Evolutionary conservation across 148 eudicot genomes (phyloP).

Genomic region (Silene uniflora): DNA sequence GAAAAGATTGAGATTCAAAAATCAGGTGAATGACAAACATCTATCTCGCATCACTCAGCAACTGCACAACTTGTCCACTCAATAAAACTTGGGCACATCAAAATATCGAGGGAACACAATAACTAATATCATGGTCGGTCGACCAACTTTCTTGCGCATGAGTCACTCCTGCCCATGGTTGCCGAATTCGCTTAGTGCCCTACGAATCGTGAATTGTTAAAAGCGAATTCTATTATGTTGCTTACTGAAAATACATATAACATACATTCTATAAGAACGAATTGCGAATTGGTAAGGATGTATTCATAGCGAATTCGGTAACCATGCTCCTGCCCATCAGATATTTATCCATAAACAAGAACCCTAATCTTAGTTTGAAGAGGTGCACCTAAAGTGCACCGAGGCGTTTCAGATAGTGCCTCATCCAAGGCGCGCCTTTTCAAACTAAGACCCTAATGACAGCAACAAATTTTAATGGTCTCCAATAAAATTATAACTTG

Average conservation of each 20-base stretch:
- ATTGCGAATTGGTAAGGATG: too few relatives aligned
- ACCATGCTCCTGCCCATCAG: not conserved
- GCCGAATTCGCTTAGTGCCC: too few relatives aligned
- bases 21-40: not conserved
- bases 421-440: too few relatives aligned
- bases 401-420: too few relatives aligned
- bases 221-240: too few relatives aligned
- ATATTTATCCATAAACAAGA: not conserved
- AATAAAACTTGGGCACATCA: not conserved
- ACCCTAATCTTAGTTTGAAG: too few relatives aligned
- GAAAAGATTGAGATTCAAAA: not conserved
- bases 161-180: not conserved
- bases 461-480: not conserved
- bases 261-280: too few relatives aligned
- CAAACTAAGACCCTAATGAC: not conserved
- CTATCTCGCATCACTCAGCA: not conserved
- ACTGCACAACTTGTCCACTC: not conserved
- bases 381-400: too few relatives aligned
- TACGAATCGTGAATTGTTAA: too few relatives aligned
- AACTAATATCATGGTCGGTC: not conserved
- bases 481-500: not conserved
- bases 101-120: not conserved
- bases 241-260: too few relatives aligned
- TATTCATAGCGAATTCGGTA: too few relatives aligned
- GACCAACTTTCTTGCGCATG: not conserved